These are phyloP conservation scores for Phytophthora europaea DNA, from an alignment of 352 stramenopile species.

Conservation along the genomic window DNA sequence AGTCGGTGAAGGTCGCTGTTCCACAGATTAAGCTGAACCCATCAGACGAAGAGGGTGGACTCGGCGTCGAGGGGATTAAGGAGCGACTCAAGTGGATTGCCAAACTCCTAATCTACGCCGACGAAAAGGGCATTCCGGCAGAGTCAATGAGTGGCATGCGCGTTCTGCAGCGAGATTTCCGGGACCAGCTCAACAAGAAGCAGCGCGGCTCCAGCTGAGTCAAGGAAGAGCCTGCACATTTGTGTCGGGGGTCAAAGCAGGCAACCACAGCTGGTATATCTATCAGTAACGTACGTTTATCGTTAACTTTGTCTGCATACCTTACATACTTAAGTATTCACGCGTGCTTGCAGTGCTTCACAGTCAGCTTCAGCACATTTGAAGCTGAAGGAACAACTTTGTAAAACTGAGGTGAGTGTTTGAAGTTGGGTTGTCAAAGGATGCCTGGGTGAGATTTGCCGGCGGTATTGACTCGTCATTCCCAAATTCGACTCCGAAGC, in stretches of 20 bases:
- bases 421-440: conserved; percentile 37
- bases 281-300: not conserved
- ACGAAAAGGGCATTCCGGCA: conserved; percentile 26
- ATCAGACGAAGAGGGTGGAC: conserved; percentile 2
- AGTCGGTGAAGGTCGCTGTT: conserved; percentile 11
- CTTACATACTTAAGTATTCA: not conserved
- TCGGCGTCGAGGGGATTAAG: conserved; percentile 34
- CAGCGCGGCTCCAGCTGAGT: conserved; percentile 8
- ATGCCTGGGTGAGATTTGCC: conserved; percentile 25
- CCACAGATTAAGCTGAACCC: not conserved
- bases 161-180: conserved; percentile 39
- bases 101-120: conserved; percentile 40
- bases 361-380: not conserved
- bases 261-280: not conserved
- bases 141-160: conserved; percentile 40
- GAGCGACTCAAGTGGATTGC: conserved; percentile 45
- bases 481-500: conserved; percentile 4
- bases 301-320: not conserved
- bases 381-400: conserved; percentile 1
- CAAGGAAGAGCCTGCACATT: not conserved
- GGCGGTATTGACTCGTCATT: conserved; percentile 17
- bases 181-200: conserved; percentile 36
- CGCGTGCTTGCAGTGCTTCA: not conserved
- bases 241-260: not conserved
- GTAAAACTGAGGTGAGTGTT: conserved; percentile 30